Percentiles rank a stretch among this genome's conserved stretches.
These are phyloP conservation scores for Cercospora sojina DNA, from an alignment of 2,329 filamentous ascomycete species.

Conservation along the genomic window DNA sequence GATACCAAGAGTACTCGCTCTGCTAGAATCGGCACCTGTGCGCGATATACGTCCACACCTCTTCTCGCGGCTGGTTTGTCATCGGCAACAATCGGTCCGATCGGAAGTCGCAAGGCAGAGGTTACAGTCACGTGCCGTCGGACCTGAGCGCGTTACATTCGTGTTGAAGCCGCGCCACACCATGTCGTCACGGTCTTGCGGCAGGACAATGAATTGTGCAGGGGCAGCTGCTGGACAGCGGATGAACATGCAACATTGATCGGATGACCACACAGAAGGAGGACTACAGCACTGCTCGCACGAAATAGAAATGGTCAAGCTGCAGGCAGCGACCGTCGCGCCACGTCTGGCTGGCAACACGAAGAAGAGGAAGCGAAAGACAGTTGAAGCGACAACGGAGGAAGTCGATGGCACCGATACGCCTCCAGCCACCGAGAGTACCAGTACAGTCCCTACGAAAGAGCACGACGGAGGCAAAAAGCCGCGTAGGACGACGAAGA, in stretches of 20 bases:
- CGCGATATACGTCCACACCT: conserved; percentile 1
- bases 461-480: conserved; percentile 57
- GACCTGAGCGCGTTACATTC: neutral
- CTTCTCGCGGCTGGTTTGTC: neutral
- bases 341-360: conserved; percentile 12
- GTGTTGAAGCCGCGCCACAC: neutral
- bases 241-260: neutral
- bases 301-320: conserved; percentile 42
- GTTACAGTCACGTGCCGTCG: neutral
- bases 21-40: neutral
- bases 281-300: neutral
- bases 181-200: conserved; percentile 8
- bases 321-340: conserved; percentile 48
- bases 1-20: neutral
- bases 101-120: neutral
- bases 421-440: conserved; percentile 21
- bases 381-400: neutral
- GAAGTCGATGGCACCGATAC: conserved; percentile 12
- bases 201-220: neutral
- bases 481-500: conserved; percentile 49
- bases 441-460: conserved; percentile 55
- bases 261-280: neutral
- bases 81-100: conserved; percentile 6
- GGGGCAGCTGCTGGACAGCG: conserved; percentile 5
- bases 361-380: conserved; percentile 23